Evolutionary conservation across 1,284 basidiomycete species (phyloP), one percentile per base, ranked within the genome.

Genomic region (Cerioporus squamosus): DNA sequence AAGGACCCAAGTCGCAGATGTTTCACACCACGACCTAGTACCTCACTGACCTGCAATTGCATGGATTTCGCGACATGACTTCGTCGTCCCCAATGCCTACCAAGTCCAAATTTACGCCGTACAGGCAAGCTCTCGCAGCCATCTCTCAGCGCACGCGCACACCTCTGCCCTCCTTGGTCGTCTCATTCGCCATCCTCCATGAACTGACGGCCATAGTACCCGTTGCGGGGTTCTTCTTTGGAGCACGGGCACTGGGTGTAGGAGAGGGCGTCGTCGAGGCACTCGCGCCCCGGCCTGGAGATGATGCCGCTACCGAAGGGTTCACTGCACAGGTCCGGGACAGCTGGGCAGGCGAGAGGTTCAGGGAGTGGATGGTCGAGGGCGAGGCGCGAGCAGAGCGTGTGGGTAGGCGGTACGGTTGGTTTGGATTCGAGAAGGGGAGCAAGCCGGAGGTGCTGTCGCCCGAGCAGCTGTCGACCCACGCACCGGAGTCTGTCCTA

Each of bases 161-260:
- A 1, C 90, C 93, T 7, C 73, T 95, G 0, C 82, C 93, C 0
- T 93, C 93, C 2, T 82, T 97, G 51, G 72, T 89, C 4, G 66
- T 91, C 38, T 93, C 94, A 1, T 97, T 97, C 68, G 84, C 85
- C 2, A 76, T 96, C 51, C 79, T 98, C 8, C 95, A 97, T 72
- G 95, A 98, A 72, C 66, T 94, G 15, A 96, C 94, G 0, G 94
- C 95, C 0, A 69, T 97, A 54, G 76, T 89, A 0, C 94, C 95
- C 1, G 78, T 97, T 29, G 79, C 90, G 3, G 80, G 85, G 22
- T 71, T 94, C 42, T 97, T 95, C 72, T 93, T 87, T 66, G 76
- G 81, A 0, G 86, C 94, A 15, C 79, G 87, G 17, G 73, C 81
- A 2, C 65, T 93, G 0, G 93, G 92, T 0, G 75, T 91, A 1